These are phyloP conservation scores for Colletotrichum higginsianum DNA, from an alignment of 2,329 filamentous ascomycete genomes.

Conservation along the genomic window DNA sequence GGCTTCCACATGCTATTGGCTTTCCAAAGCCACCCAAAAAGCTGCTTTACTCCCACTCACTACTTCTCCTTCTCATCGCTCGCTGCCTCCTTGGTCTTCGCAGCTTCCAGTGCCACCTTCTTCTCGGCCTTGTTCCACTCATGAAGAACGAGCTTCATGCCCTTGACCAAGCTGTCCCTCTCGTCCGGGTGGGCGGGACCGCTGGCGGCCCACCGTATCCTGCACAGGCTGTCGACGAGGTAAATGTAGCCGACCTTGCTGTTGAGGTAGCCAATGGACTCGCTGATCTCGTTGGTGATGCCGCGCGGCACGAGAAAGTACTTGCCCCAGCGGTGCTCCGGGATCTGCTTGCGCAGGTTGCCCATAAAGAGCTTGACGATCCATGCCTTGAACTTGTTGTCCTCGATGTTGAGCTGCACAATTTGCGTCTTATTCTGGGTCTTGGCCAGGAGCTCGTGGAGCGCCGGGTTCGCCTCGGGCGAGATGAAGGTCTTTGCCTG, in stretches of 20 bases:
- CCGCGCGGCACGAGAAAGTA: slow-evolving; percentile 75
- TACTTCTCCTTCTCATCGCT: background rate
- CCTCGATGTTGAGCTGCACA: slow-evolving; percentile 91
- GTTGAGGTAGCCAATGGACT: slow-evolving; percentile 82
- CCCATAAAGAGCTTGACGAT: slow-evolving; percentile 71
- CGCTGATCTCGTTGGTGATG: slow-evolving; percentile 72
- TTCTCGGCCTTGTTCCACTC: slow-evolving; percentile 65
- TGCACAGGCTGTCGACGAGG: slow-evolving; percentile 87
- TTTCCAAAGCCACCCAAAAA: slow-evolving; percentile 25
- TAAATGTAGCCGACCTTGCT: slow-evolving; percentile 95
- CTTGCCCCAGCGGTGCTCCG: slow-evolving; percentile 68
- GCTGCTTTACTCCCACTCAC: slow-evolving; percentile 5
- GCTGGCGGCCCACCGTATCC: slow-evolving; percentile 95
- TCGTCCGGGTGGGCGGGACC: slow-evolving; percentile 77
- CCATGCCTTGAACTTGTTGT: slow-evolving; percentile 78
- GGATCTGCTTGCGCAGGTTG: slow-evolving; percentile 64
- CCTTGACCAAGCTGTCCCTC: slow-evolving; percentile 75
- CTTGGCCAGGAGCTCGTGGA: slow-evolving; percentile 73
- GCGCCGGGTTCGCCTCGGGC: slow-evolving; percentile 75
- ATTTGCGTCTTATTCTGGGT: slow-evolving; percentile 72
- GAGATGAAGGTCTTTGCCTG: slow-evolving; percentile 83
- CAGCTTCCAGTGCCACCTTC: slow-evolving; percentile 47
- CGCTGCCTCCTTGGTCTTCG: slow-evolving; percentile 15
- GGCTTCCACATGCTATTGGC: slow-evolving; percentile 13
- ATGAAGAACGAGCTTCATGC: slow-evolving; percentile 73